Conservation (phyloP, 1,284 basidiomycete genomes). For the Sphaerobolus stellatus region DNA sequence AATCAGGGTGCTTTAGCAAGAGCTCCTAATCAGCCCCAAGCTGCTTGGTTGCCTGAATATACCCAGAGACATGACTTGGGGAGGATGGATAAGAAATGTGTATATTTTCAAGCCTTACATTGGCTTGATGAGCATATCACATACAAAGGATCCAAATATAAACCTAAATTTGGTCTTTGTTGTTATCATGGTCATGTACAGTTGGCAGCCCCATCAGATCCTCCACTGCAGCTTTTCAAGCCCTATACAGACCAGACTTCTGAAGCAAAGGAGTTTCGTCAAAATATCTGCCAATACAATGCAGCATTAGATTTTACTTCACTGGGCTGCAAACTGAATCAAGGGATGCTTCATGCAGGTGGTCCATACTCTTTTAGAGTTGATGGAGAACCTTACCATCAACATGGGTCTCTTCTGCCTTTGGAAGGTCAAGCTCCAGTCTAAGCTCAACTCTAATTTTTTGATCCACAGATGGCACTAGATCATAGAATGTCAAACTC, state of each 20-base stretch:
- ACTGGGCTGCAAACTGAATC: slow-evolving; percentile 31
- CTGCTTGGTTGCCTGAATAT: no score
- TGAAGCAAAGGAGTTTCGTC: slow-evolving; percentile 21
- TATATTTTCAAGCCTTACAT: background rate
- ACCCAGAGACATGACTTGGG: background rate
- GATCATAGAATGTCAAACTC: slow-evolving; percentile 23
- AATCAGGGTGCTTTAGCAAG: no score
- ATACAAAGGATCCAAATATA: background rate
- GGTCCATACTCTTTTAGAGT: slow-evolving; percentile 37
- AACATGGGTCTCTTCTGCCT: slow-evolving; percentile 32
- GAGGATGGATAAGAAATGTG: background rate
- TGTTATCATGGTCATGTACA: slow-evolving; percentile 21
- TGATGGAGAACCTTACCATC: slow-evolving; percentile 38
- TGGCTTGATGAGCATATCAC: background rate
- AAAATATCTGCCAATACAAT: slow-evolving; percentile 38
- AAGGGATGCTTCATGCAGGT: slow-evolving; percentile 26
- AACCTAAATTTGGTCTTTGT: background rate
- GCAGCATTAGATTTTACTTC: slow-evolving; percentile 42
- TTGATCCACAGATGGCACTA: slow-evolving; percentile 33
- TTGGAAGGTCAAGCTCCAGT: slow-evolving; percentile 18
- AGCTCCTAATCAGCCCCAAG: no score
- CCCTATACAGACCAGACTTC: slow-evolving; percentile 18
- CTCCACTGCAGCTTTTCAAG: slow-evolving; percentile 20
- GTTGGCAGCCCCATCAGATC: slow-evolving; percentile 19
- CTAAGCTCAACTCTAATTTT: slow-evolving; percentile 42